Base-by-base conservation (phyloP, 2,329 filamentous ascomycete genomes). In the Proliferodiscus dingleyae region DNA sequence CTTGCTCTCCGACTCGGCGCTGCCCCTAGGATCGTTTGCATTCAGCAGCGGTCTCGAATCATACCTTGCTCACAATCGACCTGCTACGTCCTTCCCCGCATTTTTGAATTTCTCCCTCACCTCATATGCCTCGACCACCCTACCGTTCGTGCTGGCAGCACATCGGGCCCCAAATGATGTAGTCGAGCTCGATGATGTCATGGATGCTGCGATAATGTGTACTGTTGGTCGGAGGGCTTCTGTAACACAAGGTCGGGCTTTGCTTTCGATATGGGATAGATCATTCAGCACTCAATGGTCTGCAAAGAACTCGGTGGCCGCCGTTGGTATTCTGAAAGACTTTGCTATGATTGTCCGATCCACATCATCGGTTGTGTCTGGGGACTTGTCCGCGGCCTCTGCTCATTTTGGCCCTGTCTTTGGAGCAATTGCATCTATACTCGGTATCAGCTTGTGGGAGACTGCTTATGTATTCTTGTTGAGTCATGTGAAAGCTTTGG, bases 41-140 rank as follows among this genome's bases (percentile, higher is more conserved):
- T 93, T 91, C 70, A 87, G 82, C 70, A 85, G 80, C 56, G 87
- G 87, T 3, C 76, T 93, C 13, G 87, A 93, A 68, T 91, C 87
- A 32, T 91, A 85, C 64, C 79, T 90, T 15, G 83, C 84, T 3
- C 87, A 93, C 69, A 72, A 72, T 55, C 69, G 66, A 49, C 64
- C 63, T 32, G 50, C 64, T 15, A 61, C 68, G 16, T 72, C 73
- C 18, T 85, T 89, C 65, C 62, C 77, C 34, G 66, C 70, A 37
- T 93, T 93, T 67, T 74, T 93, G 13, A 73, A 77, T 9, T 70
- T 87, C 18, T 89, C 86, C 3, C 68, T 91, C 5, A 75, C 78
- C 5, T 85, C 85, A 7, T 79, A 87, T 60, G 84, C 86, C 29
- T 78, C 78, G 40, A 85, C 85, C 1, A 79, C 82, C 2, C 74